phyloP scores from a whole-genome alignment of 768 basidiomycete species.

The Sutorius australiensis region DNA sequence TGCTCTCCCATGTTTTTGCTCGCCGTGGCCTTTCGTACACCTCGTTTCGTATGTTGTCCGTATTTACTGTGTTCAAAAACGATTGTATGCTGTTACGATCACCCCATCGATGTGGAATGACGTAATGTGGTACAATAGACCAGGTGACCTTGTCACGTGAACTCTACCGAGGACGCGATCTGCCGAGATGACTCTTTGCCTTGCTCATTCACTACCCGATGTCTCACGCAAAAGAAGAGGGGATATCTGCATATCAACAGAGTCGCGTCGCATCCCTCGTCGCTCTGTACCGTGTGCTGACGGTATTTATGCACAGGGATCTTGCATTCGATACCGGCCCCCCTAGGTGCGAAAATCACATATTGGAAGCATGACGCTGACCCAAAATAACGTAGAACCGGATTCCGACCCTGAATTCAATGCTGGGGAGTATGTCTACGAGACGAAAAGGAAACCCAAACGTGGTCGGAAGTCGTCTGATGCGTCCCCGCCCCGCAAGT shows the following conservation, averaged over 20 bases:
- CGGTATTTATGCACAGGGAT: slow-evolving; percentile 11
- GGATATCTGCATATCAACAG: slow-evolving; percentile 18
- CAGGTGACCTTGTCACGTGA: slow-evolving; percentile 21
- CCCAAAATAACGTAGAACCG: slow-evolving; percentile 16
- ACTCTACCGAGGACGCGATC: neutral
- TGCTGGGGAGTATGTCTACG: slow-evolving; percentile 26
- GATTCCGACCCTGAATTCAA: slow-evolving; percentile 36
- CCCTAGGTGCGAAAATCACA: slow-evolving; percentile 28
- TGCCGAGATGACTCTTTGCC: neutral
- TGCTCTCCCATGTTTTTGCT: slow-evolving; percentile 30
- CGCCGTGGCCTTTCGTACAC: slow-evolving; percentile 18
- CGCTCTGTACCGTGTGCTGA: neutral
- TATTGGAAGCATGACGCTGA: neutral
- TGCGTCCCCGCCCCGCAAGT: slow-evolving; percentile 16
- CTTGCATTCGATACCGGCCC: slow-evolving; percentile 32
- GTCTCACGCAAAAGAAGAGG: slow-evolving; percentile 14
- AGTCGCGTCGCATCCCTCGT: slow-evolving; percentile 7
- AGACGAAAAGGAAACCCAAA: slow-evolving; percentile 23
- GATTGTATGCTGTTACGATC: slow-evolving; percentile 32
- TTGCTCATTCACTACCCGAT: slow-evolving; percentile 10
- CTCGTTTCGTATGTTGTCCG: slow-evolving; percentile 27
- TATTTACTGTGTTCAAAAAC: slow-evolving; percentile 26
- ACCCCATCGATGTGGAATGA: neutral
- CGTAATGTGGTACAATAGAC: neutral
- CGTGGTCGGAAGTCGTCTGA: slow-evolving; percentile 15